Percentiles rank a stretch among this genome's conserved stretches.
Evolutionary conservation across 2,329 filamentous ascomycete genomes (phyloP).

Genomic region (Fusarium zealandicum): DNA sequence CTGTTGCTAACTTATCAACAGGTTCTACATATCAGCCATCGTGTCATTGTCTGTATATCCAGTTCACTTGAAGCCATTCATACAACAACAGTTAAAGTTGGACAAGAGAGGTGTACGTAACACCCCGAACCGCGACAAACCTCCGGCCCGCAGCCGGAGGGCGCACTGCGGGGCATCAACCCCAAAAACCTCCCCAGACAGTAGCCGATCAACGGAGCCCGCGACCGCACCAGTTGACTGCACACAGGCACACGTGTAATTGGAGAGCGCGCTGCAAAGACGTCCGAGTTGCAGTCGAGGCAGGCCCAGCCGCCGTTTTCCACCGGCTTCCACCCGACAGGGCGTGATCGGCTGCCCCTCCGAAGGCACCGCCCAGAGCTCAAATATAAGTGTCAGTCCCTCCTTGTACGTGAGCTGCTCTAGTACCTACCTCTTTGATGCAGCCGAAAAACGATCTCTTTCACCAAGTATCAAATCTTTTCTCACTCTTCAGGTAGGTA

Average conservation of each 20-base stretch:
- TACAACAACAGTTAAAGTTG: no score
- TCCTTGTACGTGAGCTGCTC: conserved; percentile 12
- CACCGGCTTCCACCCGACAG: conserved; percentile 1
- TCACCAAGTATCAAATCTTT: neutral
- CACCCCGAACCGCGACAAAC: neutral
- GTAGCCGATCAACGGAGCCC: conserved; percentile 39
- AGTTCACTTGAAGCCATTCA: no score
- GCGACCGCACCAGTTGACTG: conserved; percentile 20
- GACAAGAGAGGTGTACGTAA: conserved; percentile 1
- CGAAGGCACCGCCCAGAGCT: conserved; percentile 27
- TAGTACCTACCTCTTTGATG: conserved; percentile 3
- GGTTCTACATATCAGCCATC: no score
- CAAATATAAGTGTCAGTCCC: conserved; percentile 7
- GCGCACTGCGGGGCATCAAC: conserved; percentile 26
- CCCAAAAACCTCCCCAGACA: conserved; percentile 3
- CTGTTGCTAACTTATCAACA: no score
- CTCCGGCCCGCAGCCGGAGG: conserved; percentile 17
- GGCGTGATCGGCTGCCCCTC: conserved; percentile 17
- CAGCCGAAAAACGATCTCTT: conserved; percentile 10
- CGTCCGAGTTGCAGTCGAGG: no score
- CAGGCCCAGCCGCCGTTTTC: conserved; percentile 3
- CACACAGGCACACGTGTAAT: conserved; percentile 5
- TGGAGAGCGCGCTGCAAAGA: neutral
- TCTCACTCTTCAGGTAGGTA: conserved; percentile 26
- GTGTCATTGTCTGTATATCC: no score